Percentiles rank a stretch among this genome's conserved stretches.
Conservation (phyloP, 2,329 filamentous ascomycete genomes). For the Davidsoniella eucalypti region DNA sequence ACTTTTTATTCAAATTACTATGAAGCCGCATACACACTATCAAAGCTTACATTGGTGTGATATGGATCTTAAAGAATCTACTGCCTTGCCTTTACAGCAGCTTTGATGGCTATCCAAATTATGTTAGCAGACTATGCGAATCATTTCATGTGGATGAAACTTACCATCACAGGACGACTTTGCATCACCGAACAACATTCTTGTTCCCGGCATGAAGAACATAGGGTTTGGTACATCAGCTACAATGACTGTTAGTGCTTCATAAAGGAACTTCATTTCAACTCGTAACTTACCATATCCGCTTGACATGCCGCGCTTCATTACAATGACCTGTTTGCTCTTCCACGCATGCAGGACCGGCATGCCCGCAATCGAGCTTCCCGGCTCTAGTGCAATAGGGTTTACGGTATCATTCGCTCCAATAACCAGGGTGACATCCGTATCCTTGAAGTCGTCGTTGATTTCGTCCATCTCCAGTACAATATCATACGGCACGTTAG, state of each 20-base stretch:
- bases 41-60: too few species aligned
- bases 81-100: constrained; percentile 21
- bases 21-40: too few species aligned
- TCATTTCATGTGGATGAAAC: constrained; percentile 16
- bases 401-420: constrained; percentile 90
- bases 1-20: too few species aligned
- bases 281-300: constrained; percentile 50
- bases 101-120: constrained; percentile 23
- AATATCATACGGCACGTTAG: constrained; percentile 77
- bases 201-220: constrained; percentile 80
- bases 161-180: constrained; percentile 66
- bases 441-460: constrained; percentile 78
- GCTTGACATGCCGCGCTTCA: constrained; percentile 82
- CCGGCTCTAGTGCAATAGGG: constrained; percentile 70
- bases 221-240: constrained; percentile 85
- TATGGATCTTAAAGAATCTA: background rate
- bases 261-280: too few species aligned
- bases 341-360: constrained; percentile 87
- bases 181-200: constrained; percentile 86
- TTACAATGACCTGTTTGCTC: constrained; percentile 81
- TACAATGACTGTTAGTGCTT: constrained; percentile 20
- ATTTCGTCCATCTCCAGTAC: constrained; percentile 94
- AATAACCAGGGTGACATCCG: constrained; percentile 75
- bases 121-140: background rate
- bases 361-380: constrained; percentile 79